Base-by-base conservation (phyloP, 2,329 filamentous ascomycete species). In the Arthrocladium fulminans region DNA sequence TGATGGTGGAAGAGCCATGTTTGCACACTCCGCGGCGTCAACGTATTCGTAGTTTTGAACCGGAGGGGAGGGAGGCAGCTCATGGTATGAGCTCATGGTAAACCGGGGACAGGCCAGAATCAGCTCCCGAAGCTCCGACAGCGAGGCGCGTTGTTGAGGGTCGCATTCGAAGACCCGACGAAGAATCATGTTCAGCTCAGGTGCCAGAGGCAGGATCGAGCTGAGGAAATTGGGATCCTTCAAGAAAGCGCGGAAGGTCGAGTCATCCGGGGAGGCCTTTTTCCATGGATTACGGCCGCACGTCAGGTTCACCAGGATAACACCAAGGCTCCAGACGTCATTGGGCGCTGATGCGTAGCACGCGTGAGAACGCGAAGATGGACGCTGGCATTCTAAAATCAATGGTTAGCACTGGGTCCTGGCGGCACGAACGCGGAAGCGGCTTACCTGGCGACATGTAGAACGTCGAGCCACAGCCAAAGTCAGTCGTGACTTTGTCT, bases 271-370 rank as follows among this genome's bases (percentile, higher is more conserved):
- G 10, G 88, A 95, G 53, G 92, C 92, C 65, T 92, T 85, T 73
- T 97, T 97, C 92, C 92, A 98, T 51, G 92, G 92, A 70, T 98
- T 98, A 66, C 92, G 88, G 63, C 92, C 92, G 71, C 92, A 98
- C 45, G 88, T 94, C 58, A 98, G 76, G 73, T 98, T 98, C 60
- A 98, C 88, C 52, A 98, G 77, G 64, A 98, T 95, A 46, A 98
- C 90, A 58, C 92, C 92, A n/a, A 98, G 78, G 62, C 86, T 90
- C 92, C 92, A 98, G 59, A 97, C 82, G 68, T 98, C 92, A 71
- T 97, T 98, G 50, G 90, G 86, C 45, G 87, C 88, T 57, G 89
- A 95, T 57, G 83, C 83, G 68, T 98, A 98, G 67, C 79, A 90
- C 24, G 84, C 74, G 63, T 75, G 75, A 67, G 74, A 79, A 77